A percentile compares a stretch with the other conserved stretches of the same genome.
These are phyloP conservation scores for Mortierella sp. DNA, from an alignment of 371 early-diverging fungal genomes.

Conservation along the genomic window DNA sequence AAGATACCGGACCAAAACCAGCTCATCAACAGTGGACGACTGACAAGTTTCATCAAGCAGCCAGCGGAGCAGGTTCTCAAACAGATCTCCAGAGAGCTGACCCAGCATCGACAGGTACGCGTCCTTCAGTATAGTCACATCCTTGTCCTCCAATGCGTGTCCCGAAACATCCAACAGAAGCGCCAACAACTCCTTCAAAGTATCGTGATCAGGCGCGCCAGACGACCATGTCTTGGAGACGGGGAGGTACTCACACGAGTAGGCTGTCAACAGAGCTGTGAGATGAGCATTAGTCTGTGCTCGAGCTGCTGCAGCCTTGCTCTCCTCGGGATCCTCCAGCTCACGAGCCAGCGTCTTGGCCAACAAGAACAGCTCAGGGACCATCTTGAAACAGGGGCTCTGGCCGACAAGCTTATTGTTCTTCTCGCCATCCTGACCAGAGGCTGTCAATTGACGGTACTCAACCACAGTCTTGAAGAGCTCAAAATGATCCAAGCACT, in stretches of 20 bases:
- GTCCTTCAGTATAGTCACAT: constrained; percentile 31
- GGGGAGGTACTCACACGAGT: constrained; percentile 49
- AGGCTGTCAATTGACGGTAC: constrained; percentile 15
- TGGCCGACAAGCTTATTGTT: neutral
- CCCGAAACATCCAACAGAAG: constrained; percentile 30
- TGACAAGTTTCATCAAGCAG: constrained; percentile 34
- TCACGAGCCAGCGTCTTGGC: constrained; percentile 19
- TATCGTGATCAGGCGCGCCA: neutral
- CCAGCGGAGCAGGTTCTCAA: constrained; percentile 41
- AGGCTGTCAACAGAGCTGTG: constrained; percentile 34
- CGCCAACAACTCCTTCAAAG: constrained; percentile 23
- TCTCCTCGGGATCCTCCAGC: neutral
- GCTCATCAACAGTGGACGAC: constrained; percentile 51
- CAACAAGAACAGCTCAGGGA: constrained; percentile 35
- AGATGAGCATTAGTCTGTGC: constrained; percentile 20
- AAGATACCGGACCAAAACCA: constrained; percentile 31
- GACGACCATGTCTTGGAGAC: constrained; percentile 14
- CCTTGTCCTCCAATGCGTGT: constrained; percentile 18
- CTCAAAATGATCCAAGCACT: constrained; percentile 49
- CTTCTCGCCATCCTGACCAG: neutral
- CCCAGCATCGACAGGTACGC: constrained; percentile 39
- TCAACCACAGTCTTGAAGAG: constrained; percentile 33
- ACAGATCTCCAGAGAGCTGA: constrained; percentile 30
- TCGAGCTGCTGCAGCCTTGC: neutral
- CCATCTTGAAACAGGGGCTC: constrained; percentile 8